Percentiles rank a stretch among this genome's conserved stretches.
phyloP scores from a whole-genome alignment of 129 eudicot genomes.

The Saposhnikovia divaricata region DNA sequence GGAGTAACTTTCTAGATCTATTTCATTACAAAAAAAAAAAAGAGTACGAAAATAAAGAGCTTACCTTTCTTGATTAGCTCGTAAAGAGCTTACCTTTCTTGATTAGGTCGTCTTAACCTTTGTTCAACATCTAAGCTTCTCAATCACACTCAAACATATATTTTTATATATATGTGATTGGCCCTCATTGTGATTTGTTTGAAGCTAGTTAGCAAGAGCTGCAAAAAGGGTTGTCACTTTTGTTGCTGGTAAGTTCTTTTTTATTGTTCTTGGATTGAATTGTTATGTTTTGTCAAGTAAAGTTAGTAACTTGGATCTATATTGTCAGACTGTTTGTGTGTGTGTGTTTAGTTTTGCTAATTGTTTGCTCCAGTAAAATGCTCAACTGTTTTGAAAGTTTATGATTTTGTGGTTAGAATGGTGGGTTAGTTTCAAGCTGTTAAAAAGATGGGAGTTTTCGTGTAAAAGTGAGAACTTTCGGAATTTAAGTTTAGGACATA shows the following conservation, averaged over 20 bases:
- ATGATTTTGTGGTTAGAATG: not conserved
- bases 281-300: not conserved
- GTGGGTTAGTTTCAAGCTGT: not conserved
- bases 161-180: not conserved
- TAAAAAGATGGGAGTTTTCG: not conserved
- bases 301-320: not conserved
- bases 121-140: not conserved
- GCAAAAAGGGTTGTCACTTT: not conserved
- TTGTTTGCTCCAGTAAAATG: not conserved
- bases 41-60: not conserved
- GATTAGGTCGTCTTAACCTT: not conserved
- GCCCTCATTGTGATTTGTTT: conserved; percentile 4
- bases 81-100: not conserved
- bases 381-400: not conserved
- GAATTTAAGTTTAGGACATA: not conserved
- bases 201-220: not conserved
- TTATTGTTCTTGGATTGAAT: not conserved
- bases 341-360: not conserved
- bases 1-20: not conserved
- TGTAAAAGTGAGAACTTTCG: not conserved
- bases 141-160: not conserved
- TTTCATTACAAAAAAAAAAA: not conserved
- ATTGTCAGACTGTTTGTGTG: not conserved
- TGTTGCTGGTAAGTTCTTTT: not conserved
- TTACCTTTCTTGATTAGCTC: conserved; percentile 1